phyloP scores from a whole-genome alignment of 2,329 filamentous ascomycete genomes.

The Hansfordia pulvinata region DNA sequence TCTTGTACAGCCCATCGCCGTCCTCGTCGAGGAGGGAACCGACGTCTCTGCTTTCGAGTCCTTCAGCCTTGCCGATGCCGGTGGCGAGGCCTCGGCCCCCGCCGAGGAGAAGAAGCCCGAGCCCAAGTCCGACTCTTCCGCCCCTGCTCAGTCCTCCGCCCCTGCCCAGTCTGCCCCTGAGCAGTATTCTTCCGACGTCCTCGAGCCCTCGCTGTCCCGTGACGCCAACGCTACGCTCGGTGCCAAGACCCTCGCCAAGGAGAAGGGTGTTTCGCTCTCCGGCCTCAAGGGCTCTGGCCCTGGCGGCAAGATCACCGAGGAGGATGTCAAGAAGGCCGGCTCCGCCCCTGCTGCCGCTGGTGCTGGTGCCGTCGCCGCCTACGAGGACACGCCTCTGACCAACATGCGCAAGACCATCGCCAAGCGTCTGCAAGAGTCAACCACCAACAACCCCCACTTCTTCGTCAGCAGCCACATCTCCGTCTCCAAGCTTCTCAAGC shows the following conservation, averaged over 20 bases:
- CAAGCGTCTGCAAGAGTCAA: constrained; percentile 74
- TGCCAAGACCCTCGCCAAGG: constrained; percentile 70
- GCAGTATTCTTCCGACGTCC: constrained; percentile 62
- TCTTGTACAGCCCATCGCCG: constrained; percentile 68
- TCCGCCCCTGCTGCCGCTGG: constrained; percentile 38
- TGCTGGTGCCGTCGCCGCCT: constrained; percentile 46
- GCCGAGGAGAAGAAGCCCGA: constrained; percentile 56
- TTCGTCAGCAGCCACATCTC: constrained; percentile 87
- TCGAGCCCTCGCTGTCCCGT: constrained; percentile 76
- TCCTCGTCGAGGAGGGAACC: constrained; percentile 82
- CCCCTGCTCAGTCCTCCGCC: constrained; percentile 39
- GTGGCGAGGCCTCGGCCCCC: constrained; percentile 57
- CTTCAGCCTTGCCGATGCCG: constrained; percentile 82
- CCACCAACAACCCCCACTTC: constrained; percentile 94
- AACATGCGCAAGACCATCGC: constrained; percentile 99
- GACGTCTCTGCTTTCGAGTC: constrained; percentile 80
- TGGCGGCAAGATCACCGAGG: constrained; percentile 76
- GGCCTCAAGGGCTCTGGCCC: constrained; percentile 77
- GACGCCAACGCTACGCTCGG: constrained; percentile 59
- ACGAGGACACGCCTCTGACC: constrained; percentile 71
- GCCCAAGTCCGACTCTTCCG: constrained; percentile 40
- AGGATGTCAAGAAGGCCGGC: constrained; percentile 81
- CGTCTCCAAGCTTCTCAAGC: constrained; percentile 89
- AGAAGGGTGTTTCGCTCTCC: constrained; percentile 68
- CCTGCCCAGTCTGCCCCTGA: constrained; percentile 41